Conservation (phyloP, 495 filamentous ascomycete genomes). For the Hyphodiscus hymeniophilus region DNA sequence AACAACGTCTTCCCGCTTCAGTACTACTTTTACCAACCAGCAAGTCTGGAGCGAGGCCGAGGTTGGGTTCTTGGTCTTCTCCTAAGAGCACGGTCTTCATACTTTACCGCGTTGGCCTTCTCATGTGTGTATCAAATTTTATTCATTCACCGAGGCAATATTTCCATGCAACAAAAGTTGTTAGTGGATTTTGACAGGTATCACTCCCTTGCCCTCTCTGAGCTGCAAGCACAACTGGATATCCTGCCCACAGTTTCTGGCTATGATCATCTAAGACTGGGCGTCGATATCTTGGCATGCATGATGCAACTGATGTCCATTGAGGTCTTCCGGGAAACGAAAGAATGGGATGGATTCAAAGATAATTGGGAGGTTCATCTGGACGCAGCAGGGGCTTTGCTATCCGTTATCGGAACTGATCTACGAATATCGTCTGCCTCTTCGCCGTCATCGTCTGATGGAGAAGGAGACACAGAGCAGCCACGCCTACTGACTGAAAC, state of each 20-base stretch:
- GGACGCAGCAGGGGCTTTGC: background rate
- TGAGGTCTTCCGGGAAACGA: slow-evolving; percentile 6
- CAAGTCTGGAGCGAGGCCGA: slow-evolving; percentile 6
- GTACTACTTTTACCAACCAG: slow-evolving; percentile 9
- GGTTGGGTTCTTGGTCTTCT: slow-evolving; percentile 9
- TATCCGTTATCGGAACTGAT: slow-evolving; percentile 3
- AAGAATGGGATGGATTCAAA: slow-evolving; percentile 3
- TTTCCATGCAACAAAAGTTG: background rate
- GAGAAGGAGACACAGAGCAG: too few species aligned
- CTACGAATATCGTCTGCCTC: background rate
- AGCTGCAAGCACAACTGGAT: background rate
- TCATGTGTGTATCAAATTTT: background rate
- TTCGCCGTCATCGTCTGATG: background rate
- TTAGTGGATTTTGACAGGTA: slow-evolving; percentile 1
- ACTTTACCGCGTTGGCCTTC: slow-evolving; percentile 4
- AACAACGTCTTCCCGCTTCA: slow-evolving; percentile 9
- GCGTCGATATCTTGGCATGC: slow-evolving; percentile 11
- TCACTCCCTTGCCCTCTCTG: slow-evolving; percentile 1
- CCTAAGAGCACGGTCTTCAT: slow-evolving; percentile 2
- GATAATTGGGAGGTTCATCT: slow-evolving; percentile 7
- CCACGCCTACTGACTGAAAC: too few species aligned
- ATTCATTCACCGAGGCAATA: background rate
- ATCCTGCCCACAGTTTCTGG: background rate
- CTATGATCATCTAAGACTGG: background rate
- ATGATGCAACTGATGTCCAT: slow-evolving; percentile 8